A percentile compares a stretch with the other conserved stretches of the same genome.
Evolutionary conservation across 129 eudicot genomes (phyloP).

Genomic region (Lonicera japonica): DNA sequence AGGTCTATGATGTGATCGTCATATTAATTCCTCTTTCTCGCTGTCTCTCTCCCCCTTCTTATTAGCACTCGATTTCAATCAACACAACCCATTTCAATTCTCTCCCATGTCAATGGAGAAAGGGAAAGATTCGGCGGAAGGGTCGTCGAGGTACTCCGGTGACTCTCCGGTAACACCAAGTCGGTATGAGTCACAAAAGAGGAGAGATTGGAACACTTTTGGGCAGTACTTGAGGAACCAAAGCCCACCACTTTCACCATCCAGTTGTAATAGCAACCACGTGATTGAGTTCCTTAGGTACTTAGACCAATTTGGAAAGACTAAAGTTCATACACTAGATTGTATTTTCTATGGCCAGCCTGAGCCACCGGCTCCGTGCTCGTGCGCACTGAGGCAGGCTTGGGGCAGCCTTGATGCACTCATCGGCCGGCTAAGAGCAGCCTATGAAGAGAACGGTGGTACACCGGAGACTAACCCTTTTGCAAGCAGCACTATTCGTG

Average conservation of each 20-base stretch:
- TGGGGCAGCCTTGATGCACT: no score
- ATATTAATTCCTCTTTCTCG: background rate
- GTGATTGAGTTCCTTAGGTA: constrained; percentile 20
- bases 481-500: constrained; percentile 20
- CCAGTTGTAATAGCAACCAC: constrained; percentile 13
- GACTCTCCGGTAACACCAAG: constrained; percentile 8
- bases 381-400: constrained; percentile 27
- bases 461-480: constrained; percentile 24
- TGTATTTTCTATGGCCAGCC: constrained; percentile 27
- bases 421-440: no score
- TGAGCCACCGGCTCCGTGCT: constrained; percentile 29
- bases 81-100: no score
- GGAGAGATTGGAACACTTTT: constrained; percentile 27
- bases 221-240: constrained; percentile 26
- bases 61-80: no score
- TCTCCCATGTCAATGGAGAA: constrained; percentile 2
- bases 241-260: constrained; percentile 20
- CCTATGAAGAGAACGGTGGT: constrained; percentile 27
- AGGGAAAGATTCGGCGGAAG: constrained; percentile 11
- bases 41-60: background rate
- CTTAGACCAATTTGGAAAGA: no score
- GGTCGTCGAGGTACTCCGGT: background rate
- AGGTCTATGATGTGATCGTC: constrained; percentile 10
- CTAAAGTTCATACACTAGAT: constrained; percentile 21
- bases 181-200: constrained; percentile 24